These are phyloP conservation scores for Boletus sp. DNA, from an alignment of 768 basidiomycete genomes.

Conservation along the genomic window DNA sequence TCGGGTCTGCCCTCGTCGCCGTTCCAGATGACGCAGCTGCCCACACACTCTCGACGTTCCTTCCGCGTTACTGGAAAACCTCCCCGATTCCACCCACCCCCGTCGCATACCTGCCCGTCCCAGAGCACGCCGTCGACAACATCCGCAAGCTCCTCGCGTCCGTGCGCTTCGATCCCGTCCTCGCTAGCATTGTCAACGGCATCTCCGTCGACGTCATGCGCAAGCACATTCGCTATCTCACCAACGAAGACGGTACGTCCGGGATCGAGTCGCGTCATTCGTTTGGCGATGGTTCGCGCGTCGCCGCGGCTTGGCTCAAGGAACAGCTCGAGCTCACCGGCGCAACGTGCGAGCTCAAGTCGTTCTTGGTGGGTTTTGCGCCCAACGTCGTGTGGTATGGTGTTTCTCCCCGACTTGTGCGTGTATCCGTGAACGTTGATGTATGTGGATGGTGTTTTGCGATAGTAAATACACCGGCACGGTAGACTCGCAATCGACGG, in stretches of 20 bases:
- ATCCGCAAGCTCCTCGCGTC: constrained; percentile 55
- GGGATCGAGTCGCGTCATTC: constrained; percentile 80
- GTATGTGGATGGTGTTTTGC: not conserved
- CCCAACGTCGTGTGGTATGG: constrained; percentile 85
- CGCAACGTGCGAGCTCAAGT: constrained; percentile 63
- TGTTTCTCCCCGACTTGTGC: not conserved
- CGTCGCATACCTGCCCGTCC: constrained; percentile 53
- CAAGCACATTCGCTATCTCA: constrained; percentile 76
- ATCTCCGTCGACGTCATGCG: constrained; percentile 66
- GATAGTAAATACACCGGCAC: constrained; percentile 53
- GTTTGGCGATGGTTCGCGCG: constrained; percentile 61
- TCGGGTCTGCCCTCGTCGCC: constrained; percentile 49
- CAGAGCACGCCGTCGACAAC: constrained; percentile 49
- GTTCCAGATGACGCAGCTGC: constrained; percentile 40
- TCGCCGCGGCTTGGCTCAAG: constrained; percentile 47
- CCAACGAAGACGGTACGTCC: constrained; percentile 76
- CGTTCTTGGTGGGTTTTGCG: constrained; percentile 71
- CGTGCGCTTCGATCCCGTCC: constrained; percentile 65
- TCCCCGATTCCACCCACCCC: constrained; percentile 56
- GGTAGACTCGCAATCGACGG: constrained; percentile 48
- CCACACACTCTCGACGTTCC: constrained; percentile 50
- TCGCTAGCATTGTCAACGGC: constrained; percentile 67
- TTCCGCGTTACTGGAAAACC: constrained; percentile 77
- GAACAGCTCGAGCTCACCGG: constrained; percentile 70
- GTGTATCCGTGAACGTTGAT: not conserved